These are phyloP conservation scores for Candida takata DNA, from an alignment of 805 yeast genomes.

Conservation along the genomic window DNA sequence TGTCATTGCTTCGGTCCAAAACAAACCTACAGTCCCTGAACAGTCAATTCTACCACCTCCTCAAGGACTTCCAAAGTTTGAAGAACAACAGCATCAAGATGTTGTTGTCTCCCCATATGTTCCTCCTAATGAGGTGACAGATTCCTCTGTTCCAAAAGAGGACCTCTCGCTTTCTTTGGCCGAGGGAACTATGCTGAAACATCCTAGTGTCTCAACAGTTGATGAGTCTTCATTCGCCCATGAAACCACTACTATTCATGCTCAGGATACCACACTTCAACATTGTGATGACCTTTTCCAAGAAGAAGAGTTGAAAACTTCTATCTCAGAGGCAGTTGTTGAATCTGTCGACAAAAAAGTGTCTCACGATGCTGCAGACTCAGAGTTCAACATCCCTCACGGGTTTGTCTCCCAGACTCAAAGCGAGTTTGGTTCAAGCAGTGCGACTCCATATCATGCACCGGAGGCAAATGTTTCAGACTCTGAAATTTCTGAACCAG, in stretches of 20 bases:
- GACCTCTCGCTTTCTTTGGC: too few relatives aligned
- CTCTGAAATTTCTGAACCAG: constrained; percentile 8
- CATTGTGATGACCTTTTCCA: not conserved
- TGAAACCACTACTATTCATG: constrained; percentile 3
- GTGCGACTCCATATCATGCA: constrained; percentile 12
- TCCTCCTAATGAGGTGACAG: too few relatives aligned
- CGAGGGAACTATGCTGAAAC: not conserved
- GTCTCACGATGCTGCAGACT: too few relatives aligned
- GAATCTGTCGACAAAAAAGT: constrained; percentile 1
- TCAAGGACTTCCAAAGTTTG: too few relatives aligned
- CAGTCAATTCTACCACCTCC: too few relatives aligned
- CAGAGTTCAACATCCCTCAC: not conserved
- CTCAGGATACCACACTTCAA: not conserved
- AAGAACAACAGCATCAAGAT: too few relatives aligned
- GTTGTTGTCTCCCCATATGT: too few relatives aligned
- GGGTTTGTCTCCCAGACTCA: constrained; percentile 2
- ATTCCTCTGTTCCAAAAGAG: too few relatives aligned
- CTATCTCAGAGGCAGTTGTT: not conserved
- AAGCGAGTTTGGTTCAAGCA: constrained; percentile 13
- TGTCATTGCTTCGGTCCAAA: too few relatives aligned
- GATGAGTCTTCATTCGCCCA: constrained; percentile 5
- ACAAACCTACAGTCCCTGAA: too few relatives aligned
- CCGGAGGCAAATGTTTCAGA: constrained; percentile 6
- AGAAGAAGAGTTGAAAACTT: not conserved
- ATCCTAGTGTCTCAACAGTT: not conserved